Percentiles rank a stretch among this genome's conserved stretches.
Evolutionary conservation across 2,329 filamentous ascomycete species (phyloP).

Genomic region (Tympanopsis confertula): DNA sequence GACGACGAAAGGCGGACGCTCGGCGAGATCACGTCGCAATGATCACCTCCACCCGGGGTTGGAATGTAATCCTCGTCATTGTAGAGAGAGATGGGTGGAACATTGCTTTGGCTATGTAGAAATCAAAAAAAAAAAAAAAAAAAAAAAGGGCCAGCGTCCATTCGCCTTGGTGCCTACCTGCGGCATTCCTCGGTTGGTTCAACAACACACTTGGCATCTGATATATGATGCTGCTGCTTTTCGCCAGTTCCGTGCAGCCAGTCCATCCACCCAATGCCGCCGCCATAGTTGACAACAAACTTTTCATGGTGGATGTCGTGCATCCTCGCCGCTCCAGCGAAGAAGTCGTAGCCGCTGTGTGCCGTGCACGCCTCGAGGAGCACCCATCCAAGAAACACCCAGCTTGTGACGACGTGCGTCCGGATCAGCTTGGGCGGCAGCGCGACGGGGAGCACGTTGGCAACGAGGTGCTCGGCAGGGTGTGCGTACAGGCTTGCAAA

Average conservation of each 20-base stretch:
- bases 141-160: too few species aligned
- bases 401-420: slow-evolving; percentile 38
- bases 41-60: too few species aligned
- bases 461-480: slow-evolving; percentile 40
- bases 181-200: too few species aligned
- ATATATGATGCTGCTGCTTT: too few species aligned
- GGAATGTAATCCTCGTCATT: too few species aligned
- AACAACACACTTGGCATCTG: too few species aligned
- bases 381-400: slow-evolving; percentile 33
- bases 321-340: slow-evolving; percentile 29
- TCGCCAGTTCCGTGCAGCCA: slow-evolving; percentile 46
- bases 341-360: slow-evolving; percentile 46
- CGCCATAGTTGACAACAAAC: slow-evolving; percentile 41
- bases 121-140: too few species aligned
- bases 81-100: too few species aligned
- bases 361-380: slow-evolving; percentile 39
- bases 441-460: slow-evolving; percentile 37
- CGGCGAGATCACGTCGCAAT: too few species aligned
- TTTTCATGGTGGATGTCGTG: slow-evolving; percentile 47
- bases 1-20: background rate
- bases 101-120: too few species aligned
- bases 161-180: too few species aligned
- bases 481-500: slow-evolving; percentile 44
- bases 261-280: slow-evolving; percentile 37
- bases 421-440: slow-evolving; percentile 32